Base-by-base conservation (phyloP, 2,329 filamentous ascomycete genomes). In the Venturiaceae sp. region DNA sequence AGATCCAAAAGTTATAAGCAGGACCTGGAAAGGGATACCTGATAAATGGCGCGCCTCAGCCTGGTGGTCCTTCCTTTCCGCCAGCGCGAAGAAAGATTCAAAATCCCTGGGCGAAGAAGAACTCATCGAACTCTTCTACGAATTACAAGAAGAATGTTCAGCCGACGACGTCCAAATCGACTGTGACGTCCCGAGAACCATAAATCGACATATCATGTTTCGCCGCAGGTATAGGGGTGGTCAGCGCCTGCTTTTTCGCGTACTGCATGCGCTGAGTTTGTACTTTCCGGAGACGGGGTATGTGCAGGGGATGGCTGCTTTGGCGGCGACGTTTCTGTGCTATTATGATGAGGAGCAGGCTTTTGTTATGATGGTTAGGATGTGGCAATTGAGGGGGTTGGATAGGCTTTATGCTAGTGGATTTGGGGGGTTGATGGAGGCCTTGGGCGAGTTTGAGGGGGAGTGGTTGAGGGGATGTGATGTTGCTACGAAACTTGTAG, bases 121-220 rank as follows among this genome's bases (percentile, higher is more conserved):
- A 58, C 80, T 97, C 53, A 83, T 90, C 39, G 77, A 80, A 26
- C 67, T 82, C 32, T 96, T 90, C 68, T 82, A 88, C 69, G 81
- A 83, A 46, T 80, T 95, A 30, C 86, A 95, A 67, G 77, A 84
- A 16, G 76, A 84, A 60, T 83, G 83, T 58, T 96, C 88, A 2
- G 85, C 90, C 0, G 94, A 99, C 68, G 94, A 99, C 71, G 85
- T 92, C 23, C 94, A 99, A 74, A 99, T 99, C 66, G 94, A 99
- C 71, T 83, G 97, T 46, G 94, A 99, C 70, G 94, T 99, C 19
- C 94, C 94, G 0, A 83, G 94, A 57, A 97, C 94, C 4, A 95
- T 99, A 70, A 95, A 85, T 71, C 85, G 88, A 62, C 94, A 99
- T 73, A 92, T 99, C 71, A 96, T 99, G 92, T 99, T 99, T 69